These are phyloP conservation scores for Diaporthe nobilis DNA, from an alignment of 2,329 filamentous ascomycete genomes.

Conservation along the genomic window DNA sequence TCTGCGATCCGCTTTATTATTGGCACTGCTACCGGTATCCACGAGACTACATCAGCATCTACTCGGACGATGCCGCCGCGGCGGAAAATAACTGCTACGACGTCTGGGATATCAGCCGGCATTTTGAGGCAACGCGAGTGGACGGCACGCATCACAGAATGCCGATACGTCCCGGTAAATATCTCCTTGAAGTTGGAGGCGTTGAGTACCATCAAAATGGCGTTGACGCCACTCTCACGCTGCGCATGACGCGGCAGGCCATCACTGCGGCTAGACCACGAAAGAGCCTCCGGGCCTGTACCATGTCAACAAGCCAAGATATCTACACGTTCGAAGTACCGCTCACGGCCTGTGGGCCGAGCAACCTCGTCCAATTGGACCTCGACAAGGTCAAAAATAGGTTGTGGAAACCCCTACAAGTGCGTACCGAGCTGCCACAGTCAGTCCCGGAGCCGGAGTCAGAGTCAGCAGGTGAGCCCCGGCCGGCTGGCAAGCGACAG, in stretches of 20 bases:
- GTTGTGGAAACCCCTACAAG: background rate
- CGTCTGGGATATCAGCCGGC: background rate
- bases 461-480: background rate
- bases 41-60: background rate
- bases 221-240: background rate
- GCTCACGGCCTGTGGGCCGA: background rate
- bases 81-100: conserved; percentile 3
- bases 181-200: background rate
- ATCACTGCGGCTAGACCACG: background rate
- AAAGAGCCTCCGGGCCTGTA: background rate
- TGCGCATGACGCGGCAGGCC: background rate
- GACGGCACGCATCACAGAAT: background rate
- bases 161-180: background rate
- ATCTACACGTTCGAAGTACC: background rate
- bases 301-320: background rate
- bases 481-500: background rate
- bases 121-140: background rate
- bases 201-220: background rate
- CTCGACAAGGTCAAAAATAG: background rate
- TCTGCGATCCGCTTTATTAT: background rate
- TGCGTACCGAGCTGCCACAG: background rate
- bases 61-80: background rate
- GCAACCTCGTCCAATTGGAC: background rate
- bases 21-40: background rate
- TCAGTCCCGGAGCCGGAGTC: background rate